phyloP scores from a whole-genome alignment of 306 rosid species.

The Glycine latifolia region DNA sequence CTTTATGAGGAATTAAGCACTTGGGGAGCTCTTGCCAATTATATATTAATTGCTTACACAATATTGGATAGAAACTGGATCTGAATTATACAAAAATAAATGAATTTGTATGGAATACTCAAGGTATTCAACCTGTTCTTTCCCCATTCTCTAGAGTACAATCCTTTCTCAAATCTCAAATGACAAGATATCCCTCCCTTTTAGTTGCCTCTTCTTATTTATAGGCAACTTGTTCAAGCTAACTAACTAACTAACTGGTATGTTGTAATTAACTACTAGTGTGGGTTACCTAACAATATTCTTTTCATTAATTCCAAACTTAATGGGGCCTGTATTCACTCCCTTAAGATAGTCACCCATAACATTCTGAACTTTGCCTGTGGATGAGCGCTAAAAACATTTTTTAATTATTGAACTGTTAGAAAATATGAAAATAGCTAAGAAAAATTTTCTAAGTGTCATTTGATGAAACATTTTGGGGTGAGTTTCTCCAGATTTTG shows the following conservation, averaged over 20 bases:
- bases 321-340: conserved; percentile 23
- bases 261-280: background rate
- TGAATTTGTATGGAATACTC: background rate
- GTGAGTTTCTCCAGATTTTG: conserved; percentile 4
- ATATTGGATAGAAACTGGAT: conserved; percentile 12
- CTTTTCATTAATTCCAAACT: conserved; percentile 31
- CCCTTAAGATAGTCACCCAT: conserved; percentile 27
- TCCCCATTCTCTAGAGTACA: background rate
- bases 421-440: conserved; percentile 1
- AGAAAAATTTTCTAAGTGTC: background rate
- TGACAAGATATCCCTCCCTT: background rate
- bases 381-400: conserved; percentile 1
- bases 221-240: background rate
- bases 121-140: background rate
- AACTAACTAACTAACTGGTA: background rate
- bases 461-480: background rate
- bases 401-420: background rate
- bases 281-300: conserved; percentile 12
- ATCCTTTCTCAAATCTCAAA: background rate
- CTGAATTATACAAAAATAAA: background rate
- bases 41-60: conserved; percentile 24
- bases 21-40: conserved; percentile 7
- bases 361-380: conserved; percentile 9
- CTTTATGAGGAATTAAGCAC: conserved; percentile 16
- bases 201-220: background rate